Evolutionary conservation across 352 stramenopile species (phyloP).

Genomic region (Hyaloperonospora brassicae): DNA sequence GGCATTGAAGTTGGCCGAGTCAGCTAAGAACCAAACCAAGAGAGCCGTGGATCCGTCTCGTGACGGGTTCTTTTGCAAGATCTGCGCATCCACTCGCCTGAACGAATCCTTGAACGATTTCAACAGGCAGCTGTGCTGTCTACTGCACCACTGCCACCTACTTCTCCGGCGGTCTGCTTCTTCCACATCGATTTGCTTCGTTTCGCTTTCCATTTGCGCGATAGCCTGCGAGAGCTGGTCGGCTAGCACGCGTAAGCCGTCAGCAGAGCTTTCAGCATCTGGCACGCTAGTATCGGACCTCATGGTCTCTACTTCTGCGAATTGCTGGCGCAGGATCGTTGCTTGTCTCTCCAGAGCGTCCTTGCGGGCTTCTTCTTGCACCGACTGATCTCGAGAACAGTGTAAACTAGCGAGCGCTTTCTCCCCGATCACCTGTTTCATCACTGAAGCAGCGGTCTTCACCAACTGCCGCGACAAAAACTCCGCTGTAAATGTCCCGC

Average conservation of each 20-base stretch:
- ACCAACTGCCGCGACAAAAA: conserved; percentile 40
- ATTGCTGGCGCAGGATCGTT: conserved; percentile 24
- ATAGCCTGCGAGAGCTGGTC: conserved; percentile 23
- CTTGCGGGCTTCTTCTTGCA: conserved; percentile 20
- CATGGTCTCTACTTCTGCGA: conserved; percentile 20
- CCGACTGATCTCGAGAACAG: conserved; percentile 10
- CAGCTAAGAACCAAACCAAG: conserved; percentile 40
- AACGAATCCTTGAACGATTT: conserved; percentile 35
- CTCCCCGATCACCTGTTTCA: conserved; percentile 27
- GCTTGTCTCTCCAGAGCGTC: conserved; percentile 27
- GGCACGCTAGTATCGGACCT: conserved; percentile 1
- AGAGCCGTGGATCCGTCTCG: conserved; percentile 47
- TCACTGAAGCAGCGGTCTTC: conserved; percentile 21
- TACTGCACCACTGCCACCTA: conserved; percentile 21
- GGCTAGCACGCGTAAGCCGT: conserved; percentile 13
- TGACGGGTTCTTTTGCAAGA: conserved; percentile 38
- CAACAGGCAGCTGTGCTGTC: conserved; percentile 26
- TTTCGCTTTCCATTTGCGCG: conserved; percentile 21
- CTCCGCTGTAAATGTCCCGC: conserved; percentile 41
- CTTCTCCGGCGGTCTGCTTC: conserved; percentile 16
- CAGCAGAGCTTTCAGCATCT: conserved; percentile 1
- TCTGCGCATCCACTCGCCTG: conserved; percentile 29
- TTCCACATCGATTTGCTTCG: conserved; percentile 31
- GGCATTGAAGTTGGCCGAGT: conserved; percentile 2
- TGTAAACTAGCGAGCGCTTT: conserved; percentile 20